Conservation (phyloP, 257 asterid species). For the Cynanchum wilfordii region DNA sequence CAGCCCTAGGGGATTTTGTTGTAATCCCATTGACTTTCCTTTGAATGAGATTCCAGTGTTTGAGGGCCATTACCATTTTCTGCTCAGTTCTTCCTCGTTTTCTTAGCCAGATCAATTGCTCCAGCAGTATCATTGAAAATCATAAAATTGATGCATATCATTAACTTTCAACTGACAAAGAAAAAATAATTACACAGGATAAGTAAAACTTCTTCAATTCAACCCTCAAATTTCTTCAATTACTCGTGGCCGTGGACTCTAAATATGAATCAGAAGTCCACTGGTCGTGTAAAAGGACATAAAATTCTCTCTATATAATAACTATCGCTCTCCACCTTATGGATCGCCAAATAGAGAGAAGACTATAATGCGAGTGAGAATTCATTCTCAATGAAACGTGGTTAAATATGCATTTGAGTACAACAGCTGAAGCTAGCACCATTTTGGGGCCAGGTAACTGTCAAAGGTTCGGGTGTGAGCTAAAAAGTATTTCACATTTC, state of each 20-base stretch:
- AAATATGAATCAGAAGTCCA: too few relatives aligned
- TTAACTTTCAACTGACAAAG: too few relatives aligned
- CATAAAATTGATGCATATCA: too few relatives aligned
- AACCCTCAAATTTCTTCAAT: too few relatives aligned
- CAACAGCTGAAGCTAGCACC: background rate
- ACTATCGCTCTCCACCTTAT: background rate
- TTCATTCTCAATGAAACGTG: background rate
- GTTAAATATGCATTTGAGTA: background rate
- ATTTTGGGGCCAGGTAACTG: background rate
- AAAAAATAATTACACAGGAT: too few relatives aligned
- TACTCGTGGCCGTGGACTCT: too few relatives aligned
- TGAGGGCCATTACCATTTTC: background rate
- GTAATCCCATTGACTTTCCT: background rate
- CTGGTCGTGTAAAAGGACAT: too few relatives aligned
- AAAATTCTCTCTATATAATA: too few relatives aligned
- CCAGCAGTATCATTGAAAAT: too few relatives aligned
- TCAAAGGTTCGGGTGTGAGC: background rate
- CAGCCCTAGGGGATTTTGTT: conserved; percentile 3
- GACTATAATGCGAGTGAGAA: background rate
- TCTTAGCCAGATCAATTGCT: too few relatives aligned
- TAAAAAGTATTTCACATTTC: background rate
- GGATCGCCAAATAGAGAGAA: background rate
- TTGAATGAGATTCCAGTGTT: background rate
- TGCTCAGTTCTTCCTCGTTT: background rate
- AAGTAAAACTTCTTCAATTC: too few relatives aligned